Conservation (phyloP, 345 rosid species). For the Eucalyptus pauciflora region DNA sequence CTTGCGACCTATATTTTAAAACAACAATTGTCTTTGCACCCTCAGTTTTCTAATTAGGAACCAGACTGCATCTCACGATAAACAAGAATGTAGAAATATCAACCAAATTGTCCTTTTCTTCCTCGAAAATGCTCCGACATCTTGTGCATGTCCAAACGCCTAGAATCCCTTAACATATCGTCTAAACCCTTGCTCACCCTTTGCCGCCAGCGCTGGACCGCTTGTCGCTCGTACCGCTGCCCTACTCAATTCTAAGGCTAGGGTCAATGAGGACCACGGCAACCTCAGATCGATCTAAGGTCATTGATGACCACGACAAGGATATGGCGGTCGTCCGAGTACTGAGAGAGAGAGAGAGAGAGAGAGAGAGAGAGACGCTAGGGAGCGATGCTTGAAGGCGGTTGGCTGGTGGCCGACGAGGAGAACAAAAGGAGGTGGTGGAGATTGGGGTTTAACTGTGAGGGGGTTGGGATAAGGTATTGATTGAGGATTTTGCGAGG, state of each 20-base stretch:
- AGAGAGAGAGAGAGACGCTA: background rate
- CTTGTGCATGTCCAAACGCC: background rate
- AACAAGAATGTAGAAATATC: background rate
- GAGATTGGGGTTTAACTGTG: background rate
- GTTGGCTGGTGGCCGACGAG: background rate
- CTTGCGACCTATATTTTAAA: background rate
- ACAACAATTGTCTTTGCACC: background rate
- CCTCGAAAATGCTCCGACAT: background rate
- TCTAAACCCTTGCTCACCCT: background rate
- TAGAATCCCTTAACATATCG: background rate
- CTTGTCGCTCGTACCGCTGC: background rate
- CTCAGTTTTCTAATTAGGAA: background rate
- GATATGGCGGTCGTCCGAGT: background rate
- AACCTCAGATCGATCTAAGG: background rate
- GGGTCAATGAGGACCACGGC: background rate
- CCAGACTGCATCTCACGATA: background rate
- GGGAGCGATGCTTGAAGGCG: background rate
- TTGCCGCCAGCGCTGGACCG: background rate
- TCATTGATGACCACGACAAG: background rate
- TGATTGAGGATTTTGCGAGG: background rate
- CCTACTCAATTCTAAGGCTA: background rate
- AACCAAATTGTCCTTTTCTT: background rate
- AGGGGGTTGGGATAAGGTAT: background rate
- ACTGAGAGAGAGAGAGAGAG: fast-evolving
- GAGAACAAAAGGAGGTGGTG: background rate